Percentiles rank a stretch among this genome's conserved stretches.
Evolutionary conservation across 2,329 filamentous ascomycete species (phyloP).

Genomic region (Arachnomyces sp.): DNA sequence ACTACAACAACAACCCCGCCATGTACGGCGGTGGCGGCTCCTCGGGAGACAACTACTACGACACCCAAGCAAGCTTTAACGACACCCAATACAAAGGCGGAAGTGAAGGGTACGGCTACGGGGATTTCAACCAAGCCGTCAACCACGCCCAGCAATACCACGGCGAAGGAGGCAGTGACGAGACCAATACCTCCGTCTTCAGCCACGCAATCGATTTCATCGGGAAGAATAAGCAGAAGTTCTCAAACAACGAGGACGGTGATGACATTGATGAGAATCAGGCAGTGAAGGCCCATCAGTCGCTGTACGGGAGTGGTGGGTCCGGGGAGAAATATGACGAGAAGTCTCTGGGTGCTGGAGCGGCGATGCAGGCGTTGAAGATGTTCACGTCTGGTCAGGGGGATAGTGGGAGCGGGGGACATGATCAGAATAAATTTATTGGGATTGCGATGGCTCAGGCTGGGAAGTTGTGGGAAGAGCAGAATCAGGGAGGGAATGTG

Average conservation of each 20-base stretch:
- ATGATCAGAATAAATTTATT: slow-evolving; percentile 70
- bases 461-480: slow-evolving; percentile 64
- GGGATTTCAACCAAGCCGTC: slow-evolving; percentile 49
- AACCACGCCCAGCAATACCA: slow-evolving; percentile 50
- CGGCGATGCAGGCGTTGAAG: slow-evolving; percentile 57
- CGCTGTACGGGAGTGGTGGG: slow-evolving; percentile 56
- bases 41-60: slow-evolving; percentile 21
- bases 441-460: slow-evolving; percentile 84
- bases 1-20: slow-evolving; percentile 4
- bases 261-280: slow-evolving; percentile 53
- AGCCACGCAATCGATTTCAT: slow-evolving; percentile 50
- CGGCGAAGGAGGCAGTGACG: slow-evolving; percentile 41
- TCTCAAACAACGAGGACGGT: slow-evolving; percentile 30
- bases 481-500: slow-evolving; percentile 48
- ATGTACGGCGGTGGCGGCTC: slow-evolving; percentile 17
- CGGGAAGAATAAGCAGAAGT: slow-evolving; percentile 43
- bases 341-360: slow-evolving; percentile 35
- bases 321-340: slow-evolving; percentile 43
- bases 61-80: slow-evolving; percentile 17
- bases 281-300: slow-evolving; percentile 66
- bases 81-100: slow-evolving; percentile 13
- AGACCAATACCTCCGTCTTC: slow-evolving; percentile 40
- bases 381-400: slow-evolving; percentile 59
- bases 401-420: slow-evolving; percentile 30
- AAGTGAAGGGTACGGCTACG: slow-evolving; percentile 20